Base-by-base conservation (phyloP, 306 rosid species). In the Cucumis melo region DNA sequence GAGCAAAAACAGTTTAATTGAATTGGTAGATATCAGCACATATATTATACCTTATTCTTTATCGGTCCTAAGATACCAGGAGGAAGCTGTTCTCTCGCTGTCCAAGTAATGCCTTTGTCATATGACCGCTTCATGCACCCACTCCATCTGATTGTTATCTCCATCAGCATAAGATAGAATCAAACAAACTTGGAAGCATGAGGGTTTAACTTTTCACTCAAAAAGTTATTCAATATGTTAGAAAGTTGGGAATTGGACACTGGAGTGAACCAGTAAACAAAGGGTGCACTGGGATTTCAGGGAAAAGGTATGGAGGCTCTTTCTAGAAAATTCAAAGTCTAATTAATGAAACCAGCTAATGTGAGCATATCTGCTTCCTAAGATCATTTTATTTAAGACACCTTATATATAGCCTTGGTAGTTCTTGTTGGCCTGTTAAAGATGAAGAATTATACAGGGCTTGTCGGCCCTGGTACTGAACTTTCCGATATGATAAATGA, bases 1-100 rank as follows among this genome's bases (percentile, higher is more conserved):
- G 63, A 72, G 65, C 34, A 44, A 76, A 10, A 19, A 24, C 36
- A 55, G 51, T 34, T 55, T 15, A 27, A 34, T 2, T 53, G 5
- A 74, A 16, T 34, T 34, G 65, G 65, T 32, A 56, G 11, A 41
- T 54, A 75, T 56, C 21, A 20, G 16, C 65, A 41, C 54, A 75
- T 20, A 46, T 15, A 14, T 7, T 77, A 54, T 83, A 93, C 98
- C 97, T 93, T 93, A 77, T 93, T 93, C 86, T 91, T 93, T 83
- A 91, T 93, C 15, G 98, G 98, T 79, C 98, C 98, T 83, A 93
- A 86, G 81, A 93, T 93, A 65, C 98, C 98, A 54, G 98, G 90
- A 85, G 98, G 98, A 80, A 93, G 97, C 65, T 93, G 98, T 81
- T 93, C 93, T 86, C 98, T 91, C 77, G 63, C 65, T 29, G 96